Evolutionary conservation across 2,329 filamentous ascomycete genomes (phyloP), one percentile per base, ranked within the genome.

Genomic region (Gliomastix tumulicola): DNA sequence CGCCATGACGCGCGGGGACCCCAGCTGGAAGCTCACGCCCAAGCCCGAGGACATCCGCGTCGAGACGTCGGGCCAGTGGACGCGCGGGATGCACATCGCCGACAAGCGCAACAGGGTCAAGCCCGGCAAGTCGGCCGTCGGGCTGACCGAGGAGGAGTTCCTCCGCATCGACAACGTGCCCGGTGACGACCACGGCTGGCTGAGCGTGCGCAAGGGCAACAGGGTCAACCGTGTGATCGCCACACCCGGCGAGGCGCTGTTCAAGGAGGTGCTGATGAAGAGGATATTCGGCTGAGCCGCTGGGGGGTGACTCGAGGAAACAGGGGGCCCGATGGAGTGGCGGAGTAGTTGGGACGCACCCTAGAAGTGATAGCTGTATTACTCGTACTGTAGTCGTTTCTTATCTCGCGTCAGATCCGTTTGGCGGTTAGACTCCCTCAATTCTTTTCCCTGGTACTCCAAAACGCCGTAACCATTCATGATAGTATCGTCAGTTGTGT

Each of bases 1-100:
- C 57, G 76, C 82, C 57, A 56, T 89, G 40, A 82, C 79, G 7
- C 66, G 62, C 42, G 72, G 68, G 42, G 65, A 79, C 39, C 66
- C 74, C 15, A 60, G 56, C 21, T 84, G 80, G 80, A 71, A 69
- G 56, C 54, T 66, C 13, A 68, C 74, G 2, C 57, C 65, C 12
- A 66, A 71, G 39, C 77, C 69, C 0, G 84, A 94, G 58, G 92
- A 98, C 56, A 82, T 98, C 38, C 75, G 92, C 16, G 69, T 98
- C 28, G 92, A 98, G 63, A 94, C 88, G 0, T 66, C 76, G 3
- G 92, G 90, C 3, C 92, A 97, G 65, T 98, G 92, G 92, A 94
- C 89, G 32, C 72, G 87, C 39, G 90, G 92, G 2, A 89, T 92
- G 81, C 89, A 88, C 53, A 72, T 97, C 21, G 68, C 88, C 28